Evolutionary conservation across 257 asterid species (phyloP).

Genomic region (Solanum phureja): DNA sequence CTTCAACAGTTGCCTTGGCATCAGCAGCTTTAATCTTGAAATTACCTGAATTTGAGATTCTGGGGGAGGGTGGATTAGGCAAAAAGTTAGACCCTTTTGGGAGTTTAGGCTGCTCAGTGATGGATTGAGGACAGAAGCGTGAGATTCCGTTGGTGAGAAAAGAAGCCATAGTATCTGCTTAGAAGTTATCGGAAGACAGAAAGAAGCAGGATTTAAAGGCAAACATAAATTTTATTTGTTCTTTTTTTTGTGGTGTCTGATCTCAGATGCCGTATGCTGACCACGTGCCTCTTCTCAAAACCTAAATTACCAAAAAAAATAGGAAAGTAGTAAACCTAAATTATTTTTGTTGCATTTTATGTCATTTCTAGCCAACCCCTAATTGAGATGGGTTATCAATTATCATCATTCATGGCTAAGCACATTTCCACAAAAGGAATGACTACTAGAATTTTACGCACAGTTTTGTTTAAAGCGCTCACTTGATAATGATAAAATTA

Average conservation of each 20-base stretch:
- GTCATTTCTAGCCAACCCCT: not conserved
- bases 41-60: conserved; percentile 30
- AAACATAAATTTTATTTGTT: not conserved
- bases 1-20: conserved; percentile 11
- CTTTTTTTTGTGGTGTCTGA: conserved; percentile 15
- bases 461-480: too few relatives aligned
- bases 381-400: too few relatives aligned
- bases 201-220: not conserved
- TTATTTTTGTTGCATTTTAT: not conserved
- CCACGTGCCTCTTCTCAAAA: conserved; percentile 32
- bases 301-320: not conserved
- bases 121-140: conserved; percentile 37
- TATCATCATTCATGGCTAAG: too few relatives aligned
- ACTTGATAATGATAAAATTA: too few relatives aligned
- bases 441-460: too few relatives aligned
- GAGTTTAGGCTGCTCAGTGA: conserved; percentile 19
- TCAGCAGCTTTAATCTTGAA: conserved; percentile 59
- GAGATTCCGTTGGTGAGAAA: conserved; percentile 63
- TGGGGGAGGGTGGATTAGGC: conserved; percentile 16
- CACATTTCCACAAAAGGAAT: too few relatives aligned
- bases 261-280: conserved; percentile 22
- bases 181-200: not conserved
- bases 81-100: conserved; percentile 16
- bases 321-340: not conserved
- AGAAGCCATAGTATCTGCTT: conserved; percentile 44